A percentile compares a stretch with the other conserved stretches of the same genome.
These are phyloP conservation scores for Leccinum barrowsii DNA, from an alignment of 768 basidiomycete species.

Conservation along the genomic window DNA sequence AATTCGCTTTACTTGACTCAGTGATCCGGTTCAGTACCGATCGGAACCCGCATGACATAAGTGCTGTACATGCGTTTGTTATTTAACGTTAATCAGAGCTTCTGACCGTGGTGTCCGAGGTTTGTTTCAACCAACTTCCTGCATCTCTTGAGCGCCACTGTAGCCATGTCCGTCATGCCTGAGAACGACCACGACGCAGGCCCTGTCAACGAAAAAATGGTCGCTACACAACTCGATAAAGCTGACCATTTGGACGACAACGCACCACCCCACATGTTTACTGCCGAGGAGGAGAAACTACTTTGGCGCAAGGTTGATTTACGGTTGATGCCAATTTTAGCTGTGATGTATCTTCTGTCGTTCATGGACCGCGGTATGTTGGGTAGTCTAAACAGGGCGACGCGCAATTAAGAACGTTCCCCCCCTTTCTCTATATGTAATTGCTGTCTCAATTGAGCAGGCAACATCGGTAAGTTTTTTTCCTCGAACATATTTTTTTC, in stretches of 20 bases:
- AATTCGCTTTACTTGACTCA: background rate
- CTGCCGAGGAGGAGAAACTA: conserved; percentile 43
- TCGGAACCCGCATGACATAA: background rate
- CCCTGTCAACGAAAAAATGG: background rate
- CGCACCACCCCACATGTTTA: conserved; percentile 4
- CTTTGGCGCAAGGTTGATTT: conserved; percentile 59
- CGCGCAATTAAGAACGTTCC: background rate
- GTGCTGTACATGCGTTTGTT: background rate
- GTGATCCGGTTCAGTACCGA: background rate
- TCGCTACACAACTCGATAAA: background rate
- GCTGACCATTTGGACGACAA: background rate
- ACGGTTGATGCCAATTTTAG: conserved; percentile 54
- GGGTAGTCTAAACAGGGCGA: background rate
- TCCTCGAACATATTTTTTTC: background rate
- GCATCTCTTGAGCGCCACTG: background rate
- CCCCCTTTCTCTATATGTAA: background rate
- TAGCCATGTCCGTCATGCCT: background rate
- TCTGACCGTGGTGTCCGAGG: background rate
- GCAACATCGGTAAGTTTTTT: conserved; percentile 48
- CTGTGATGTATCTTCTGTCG: conserved; percentile 58
- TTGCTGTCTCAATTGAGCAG: conserved; percentile 25
- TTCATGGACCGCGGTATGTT: conserved; percentile 60
- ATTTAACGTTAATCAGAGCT: background rate
- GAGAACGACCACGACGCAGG: background rate
- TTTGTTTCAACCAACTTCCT: background rate